Evolutionary conservation across 805 yeast species (phyloP), one percentile per base, ranked within the genome.

Genomic region (Candida maltosa): DNA sequence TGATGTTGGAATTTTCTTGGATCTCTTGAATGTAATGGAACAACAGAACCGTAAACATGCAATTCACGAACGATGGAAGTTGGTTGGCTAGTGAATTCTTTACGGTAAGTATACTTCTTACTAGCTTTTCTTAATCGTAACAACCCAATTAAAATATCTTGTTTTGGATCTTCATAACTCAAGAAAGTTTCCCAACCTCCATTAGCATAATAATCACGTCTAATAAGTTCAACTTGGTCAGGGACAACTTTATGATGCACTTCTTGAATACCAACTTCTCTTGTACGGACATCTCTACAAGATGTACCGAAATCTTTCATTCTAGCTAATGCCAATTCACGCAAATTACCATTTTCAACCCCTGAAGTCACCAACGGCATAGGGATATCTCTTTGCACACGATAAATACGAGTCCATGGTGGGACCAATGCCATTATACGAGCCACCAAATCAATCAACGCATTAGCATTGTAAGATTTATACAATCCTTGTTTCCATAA

Each of bases 181-280:
- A 93, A 65, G 58, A 93, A 93, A 0, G 98, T 93, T 65, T 93
- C 97, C 97, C 97, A 93, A 15, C 97, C 97, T 16, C 95, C 97
- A 54, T 93, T 93, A 28, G 98, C 98, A 47, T 84, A 83, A 62
- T 93, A 93, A 57, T 93, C 98, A 56, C 98, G 78, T 58, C 98
- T 77, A 36, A 93, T 85, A 37, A 93, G 68, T 61, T 93, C 98
- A 12, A 93, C 96, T 60, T 93, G 97, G 55, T 93, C 97, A 0
- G 98, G 98, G 30, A 84, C 84, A 16, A 93, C 94, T 57, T 88
- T 88, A 58, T 89, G 95, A 58, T 93, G 98, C 3, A 93, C 97
- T 55, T 93, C 98, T 60, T 93, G 97, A 39, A 93, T 93, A 42
- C 98, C 98, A 19, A 93, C 98, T 65, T 93, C 98, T 62, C 98